phyloP scores from a whole-genome alignment of 345 rosid genomes.

The Raphanus sativus region DNA sequence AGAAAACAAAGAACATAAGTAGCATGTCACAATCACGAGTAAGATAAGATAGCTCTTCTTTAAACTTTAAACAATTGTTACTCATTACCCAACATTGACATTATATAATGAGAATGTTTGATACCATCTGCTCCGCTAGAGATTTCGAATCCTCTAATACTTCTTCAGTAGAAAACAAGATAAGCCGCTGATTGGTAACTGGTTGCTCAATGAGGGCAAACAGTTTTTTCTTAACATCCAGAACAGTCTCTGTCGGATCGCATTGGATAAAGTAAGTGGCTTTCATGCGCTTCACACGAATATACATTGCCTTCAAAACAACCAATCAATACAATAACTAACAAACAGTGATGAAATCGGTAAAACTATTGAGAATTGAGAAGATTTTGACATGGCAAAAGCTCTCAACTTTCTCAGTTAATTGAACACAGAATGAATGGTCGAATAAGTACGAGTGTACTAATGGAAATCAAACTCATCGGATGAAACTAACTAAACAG shows the following conservation, averaged over 20 bases:
- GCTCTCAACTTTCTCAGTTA: background rate
- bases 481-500: background rate
- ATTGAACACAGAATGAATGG: background rate
- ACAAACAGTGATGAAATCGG: too few relatives aligned
- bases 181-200: constrained; percentile 61
- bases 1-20: background rate
- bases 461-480: background rate
- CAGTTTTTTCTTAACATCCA: constrained; percentile 78
- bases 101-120: background rate
- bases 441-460: background rate
- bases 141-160: constrained; percentile 76
- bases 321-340: background rate
- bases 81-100: too few relatives aligned
- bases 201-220: constrained; percentile 61
- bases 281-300: constrained; percentile 81
- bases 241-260: constrained; percentile 73
- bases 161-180: constrained; percentile 57
- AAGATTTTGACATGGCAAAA: background rate
- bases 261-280: constrained; percentile 82
- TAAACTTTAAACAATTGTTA: background rate
- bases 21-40: background rate
- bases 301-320: constrained; percentile 74
- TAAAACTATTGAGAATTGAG: background rate
- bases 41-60: background rate
- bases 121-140: constrained; percentile 79